A percentile compares a stretch with the other conserved stretches of the same genome.
Conservation (phyloP, 345 rosid genomes). For the Salix purpurea region DNA sequence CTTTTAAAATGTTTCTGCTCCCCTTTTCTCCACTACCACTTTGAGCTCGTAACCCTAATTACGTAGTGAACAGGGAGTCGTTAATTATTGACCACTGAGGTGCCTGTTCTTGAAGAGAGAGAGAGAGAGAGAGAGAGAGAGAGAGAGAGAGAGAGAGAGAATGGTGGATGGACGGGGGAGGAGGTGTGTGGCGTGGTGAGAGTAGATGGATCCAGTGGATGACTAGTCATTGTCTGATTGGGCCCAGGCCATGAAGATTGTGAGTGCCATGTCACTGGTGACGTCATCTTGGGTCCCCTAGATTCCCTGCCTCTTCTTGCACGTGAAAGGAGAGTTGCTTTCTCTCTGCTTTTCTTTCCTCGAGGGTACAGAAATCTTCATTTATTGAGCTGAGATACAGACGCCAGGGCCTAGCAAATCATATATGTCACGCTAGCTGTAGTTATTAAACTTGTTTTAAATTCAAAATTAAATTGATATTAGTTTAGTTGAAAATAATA, state of each 20-base stretch:
- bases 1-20: background rate
- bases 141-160: too few species aligned
- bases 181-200: background rate
- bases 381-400: background rate
- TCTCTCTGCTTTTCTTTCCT: background rate
- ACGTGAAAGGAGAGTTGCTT: background rate
- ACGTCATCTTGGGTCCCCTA: background rate
- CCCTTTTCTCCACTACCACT: background rate
- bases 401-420: too few species aligned
- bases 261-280: constrained; percentile 27
- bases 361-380: background rate
- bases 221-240: constrained; percentile 14
- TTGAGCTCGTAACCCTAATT: background rate
- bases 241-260: background rate
- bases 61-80: background rate
- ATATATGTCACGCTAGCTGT: too few species aligned
- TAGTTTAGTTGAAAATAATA: too few species aligned
- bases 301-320: background rate
- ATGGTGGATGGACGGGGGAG: too few species aligned
- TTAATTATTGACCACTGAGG: background rate
- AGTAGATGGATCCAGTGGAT: constrained; percentile 9
- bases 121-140: too few species aligned
- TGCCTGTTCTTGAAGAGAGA: too few species aligned
- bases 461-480: too few species aligned
- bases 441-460: too few species aligned